Evolutionary conservation across 2,329 filamentous ascomycete genomes (phyloP).

Genomic region (Fusarium chlamydosporum): DNA sequence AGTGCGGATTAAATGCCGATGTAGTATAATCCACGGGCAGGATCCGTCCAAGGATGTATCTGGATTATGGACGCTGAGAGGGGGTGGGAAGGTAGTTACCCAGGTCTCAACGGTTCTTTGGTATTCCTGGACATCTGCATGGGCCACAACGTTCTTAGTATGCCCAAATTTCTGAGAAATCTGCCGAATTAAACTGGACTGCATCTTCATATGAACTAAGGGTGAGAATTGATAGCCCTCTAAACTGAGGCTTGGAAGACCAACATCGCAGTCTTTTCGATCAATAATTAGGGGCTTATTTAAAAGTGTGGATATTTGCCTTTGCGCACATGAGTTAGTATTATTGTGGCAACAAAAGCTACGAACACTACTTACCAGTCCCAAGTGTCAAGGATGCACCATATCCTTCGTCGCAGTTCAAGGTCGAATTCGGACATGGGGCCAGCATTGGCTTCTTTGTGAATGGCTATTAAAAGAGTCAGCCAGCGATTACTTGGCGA

Average conservation of each 20-base stretch:
- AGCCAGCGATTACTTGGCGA: constrained; percentile 3
- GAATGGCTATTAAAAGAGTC: constrained; percentile 46
- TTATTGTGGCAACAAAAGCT: not conserved
- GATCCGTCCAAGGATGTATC: constrained; percentile 59
- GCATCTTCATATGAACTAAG: constrained; percentile 56
- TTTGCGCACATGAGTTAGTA: constrained; percentile 28
- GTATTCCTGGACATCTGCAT: constrained; percentile 54
- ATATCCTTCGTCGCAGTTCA: constrained; percentile 56
- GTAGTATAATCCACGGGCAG: constrained; percentile 61
- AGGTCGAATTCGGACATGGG: constrained; percentile 54
- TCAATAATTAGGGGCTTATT: constrained; percentile 56
- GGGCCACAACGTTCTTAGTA: constrained; percentile 49
- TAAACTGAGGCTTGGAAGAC: constrained; percentile 53
- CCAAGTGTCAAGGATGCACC: constrained; percentile 57
- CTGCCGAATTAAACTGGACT: constrained; percentile 53
- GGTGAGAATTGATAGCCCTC: constrained; percentile 54
- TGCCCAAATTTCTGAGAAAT: constrained; percentile 53
- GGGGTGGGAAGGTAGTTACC: constrained; percentile 59
- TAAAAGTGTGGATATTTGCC: constrained; percentile 56
- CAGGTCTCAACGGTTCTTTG: constrained; percentile 58
- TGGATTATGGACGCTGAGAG: constrained; percentile 57
- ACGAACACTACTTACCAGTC: constrained; percentile 54
- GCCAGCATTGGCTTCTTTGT: constrained; percentile 51
- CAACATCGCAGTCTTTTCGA: constrained; percentile 53
- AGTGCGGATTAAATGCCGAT: constrained; percentile 62